These are phyloP conservation scores for Gelatoporia subvermispora DNA, from an alignment of 768 basidiomycete genomes.

Conservation along the genomic window DNA sequence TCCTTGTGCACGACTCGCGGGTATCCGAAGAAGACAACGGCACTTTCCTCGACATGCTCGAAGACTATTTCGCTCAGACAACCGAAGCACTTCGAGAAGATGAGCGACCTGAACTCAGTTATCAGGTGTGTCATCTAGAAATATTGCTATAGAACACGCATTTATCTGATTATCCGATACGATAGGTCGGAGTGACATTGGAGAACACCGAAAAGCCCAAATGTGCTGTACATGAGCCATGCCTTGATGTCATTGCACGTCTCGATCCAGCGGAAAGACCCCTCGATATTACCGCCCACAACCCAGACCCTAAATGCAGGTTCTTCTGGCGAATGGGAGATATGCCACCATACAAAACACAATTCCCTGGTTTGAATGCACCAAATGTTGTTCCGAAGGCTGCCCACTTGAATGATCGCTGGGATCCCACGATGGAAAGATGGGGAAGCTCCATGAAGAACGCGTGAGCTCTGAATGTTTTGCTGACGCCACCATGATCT, in stretches of 20 bases:
- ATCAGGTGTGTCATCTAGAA: constrained; percentile 74
- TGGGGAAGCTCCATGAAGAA: constrained; percentile 89
- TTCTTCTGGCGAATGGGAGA: constrained; percentile 88
- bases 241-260: constrained; percentile 69
- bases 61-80: constrained; percentile 89
- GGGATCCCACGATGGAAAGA: constrained; percentile 71
- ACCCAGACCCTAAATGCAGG: constrained; percentile 91
- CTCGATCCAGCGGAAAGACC: constrained; percentile 80
- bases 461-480: constrained; percentile 52
- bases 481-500: not conserved
- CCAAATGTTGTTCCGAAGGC: constrained; percentile 78
- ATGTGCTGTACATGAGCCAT: constrained; percentile 80
- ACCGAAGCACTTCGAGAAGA: constrained; percentile 60
- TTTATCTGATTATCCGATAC: not conserved
- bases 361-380: constrained; percentile 73
- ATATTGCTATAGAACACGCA: not conserved
- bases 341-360: constrained; percentile 69
- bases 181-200: constrained; percentile 79
- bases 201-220: constrained; percentile 93
- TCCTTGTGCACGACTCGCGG: constrained; percentile 80
- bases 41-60: constrained; percentile 81
- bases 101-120: constrained; percentile 79
- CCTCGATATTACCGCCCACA: constrained; percentile 73
- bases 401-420: constrained; percentile 48
- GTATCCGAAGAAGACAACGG: constrained; percentile 80